Percentiles rank a stretch among this genome's conserved stretches.
Evolutionary conservation across 306 rosid genomes (phyloP).

Genomic region (Pyrus bretschneideri): DNA sequence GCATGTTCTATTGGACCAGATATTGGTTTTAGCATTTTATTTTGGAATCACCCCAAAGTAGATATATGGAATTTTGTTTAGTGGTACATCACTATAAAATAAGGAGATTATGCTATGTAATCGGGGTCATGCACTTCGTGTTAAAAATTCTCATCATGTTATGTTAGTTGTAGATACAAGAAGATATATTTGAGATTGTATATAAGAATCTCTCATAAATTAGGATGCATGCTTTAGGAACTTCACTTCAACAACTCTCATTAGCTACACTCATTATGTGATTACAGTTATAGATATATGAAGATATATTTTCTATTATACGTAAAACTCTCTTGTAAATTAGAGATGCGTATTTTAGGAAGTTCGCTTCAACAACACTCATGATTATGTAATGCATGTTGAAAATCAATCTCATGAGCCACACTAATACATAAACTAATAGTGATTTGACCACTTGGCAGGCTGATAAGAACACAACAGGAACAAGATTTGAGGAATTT

Average conservation of each 20-base stretch:
- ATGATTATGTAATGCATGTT: neutral
- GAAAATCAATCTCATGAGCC: neutral
- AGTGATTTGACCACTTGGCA: neutral
- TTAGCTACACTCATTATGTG: too few relatives aligned
- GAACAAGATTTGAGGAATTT: constrained; percentile 1
- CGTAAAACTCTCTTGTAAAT: too few relatives aligned
- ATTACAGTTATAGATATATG: too few relatives aligned
- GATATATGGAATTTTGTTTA: neutral
- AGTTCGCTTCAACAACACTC: too few relatives aligned
- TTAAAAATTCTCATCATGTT: neutral
- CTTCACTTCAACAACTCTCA: neutral
- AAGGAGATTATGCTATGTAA: neutral
- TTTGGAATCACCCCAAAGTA: too few relatives aligned
- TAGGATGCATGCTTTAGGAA: neutral
- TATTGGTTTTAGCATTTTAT: neutral
- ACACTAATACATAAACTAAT: neutral
- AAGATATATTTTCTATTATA: too few relatives aligned
- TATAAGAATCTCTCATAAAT: neutral
- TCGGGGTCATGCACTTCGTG: too few relatives aligned
- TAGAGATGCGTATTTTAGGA: too few relatives aligned
- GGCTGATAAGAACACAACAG: neutral
- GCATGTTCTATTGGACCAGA: neutral
- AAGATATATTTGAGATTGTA: too few relatives aligned
- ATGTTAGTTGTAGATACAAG: neutral
- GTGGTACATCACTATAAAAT: neutral